Conservation (phyloP, 768 basidiomycete species). For the Podaxis rugospora region DNA sequence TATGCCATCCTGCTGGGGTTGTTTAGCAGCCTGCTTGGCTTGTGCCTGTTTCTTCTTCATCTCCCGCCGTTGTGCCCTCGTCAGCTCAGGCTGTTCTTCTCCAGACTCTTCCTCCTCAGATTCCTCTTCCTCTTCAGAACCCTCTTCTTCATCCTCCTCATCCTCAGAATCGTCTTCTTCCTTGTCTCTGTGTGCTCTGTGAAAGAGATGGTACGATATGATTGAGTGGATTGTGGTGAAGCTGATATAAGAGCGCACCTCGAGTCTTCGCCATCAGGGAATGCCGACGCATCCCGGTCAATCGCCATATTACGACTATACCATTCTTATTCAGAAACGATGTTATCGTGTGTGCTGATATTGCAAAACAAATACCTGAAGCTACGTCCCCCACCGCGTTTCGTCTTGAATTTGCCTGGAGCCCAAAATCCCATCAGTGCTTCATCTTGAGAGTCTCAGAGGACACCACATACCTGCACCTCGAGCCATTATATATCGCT, state of each 20-base stretch:
- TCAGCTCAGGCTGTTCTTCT: conserved; percentile 53
- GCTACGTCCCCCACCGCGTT: conserved; percentile 82
- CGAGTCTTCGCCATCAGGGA: conserved; percentile 10
- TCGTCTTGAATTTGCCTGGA: conserved; percentile 78
- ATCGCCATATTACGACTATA: conserved; percentile 12
- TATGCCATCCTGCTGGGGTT: conserved; percentile 30
- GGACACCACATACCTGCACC: conserved; percentile 34
- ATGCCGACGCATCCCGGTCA: conserved; percentile 6
- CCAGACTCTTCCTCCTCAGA: conserved; percentile 27
- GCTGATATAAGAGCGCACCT: neutral
- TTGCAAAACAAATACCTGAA: conserved; percentile 54
- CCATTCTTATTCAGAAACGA: conserved; percentile 4
- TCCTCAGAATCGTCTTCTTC: conserved; percentile 40
- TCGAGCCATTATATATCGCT: conserved; percentile 37
- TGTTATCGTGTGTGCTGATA: neutral
- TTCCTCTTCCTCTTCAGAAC: conserved; percentile 41
- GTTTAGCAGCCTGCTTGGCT: conserved; percentile 50
- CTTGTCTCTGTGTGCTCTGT: conserved; percentile 19
- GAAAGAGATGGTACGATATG: neutral
- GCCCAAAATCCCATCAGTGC: neutral
- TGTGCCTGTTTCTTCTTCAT: conserved; percentile 74
- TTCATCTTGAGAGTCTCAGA: neutral
- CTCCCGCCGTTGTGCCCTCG: conserved; percentile 69
- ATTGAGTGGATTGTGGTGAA: neutral
- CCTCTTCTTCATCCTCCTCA: conserved; percentile 35